Conservation (phyloP, 305 asterid species). For the Fraxinus floribunda region DNA sequence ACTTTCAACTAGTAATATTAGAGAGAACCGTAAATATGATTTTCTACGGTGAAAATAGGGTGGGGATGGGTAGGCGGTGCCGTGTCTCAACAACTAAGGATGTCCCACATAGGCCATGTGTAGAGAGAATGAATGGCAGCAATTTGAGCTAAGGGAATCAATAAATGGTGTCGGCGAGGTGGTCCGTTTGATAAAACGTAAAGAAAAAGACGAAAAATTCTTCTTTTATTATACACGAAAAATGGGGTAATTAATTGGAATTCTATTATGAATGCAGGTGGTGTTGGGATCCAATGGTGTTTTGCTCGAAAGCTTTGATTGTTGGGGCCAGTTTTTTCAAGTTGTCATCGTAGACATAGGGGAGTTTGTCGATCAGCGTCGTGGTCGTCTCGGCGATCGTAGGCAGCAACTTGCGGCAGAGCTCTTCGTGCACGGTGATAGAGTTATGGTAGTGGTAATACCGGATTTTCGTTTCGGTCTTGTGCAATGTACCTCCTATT, state of each 20-base stretch:
- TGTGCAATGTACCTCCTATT: constrained; percentile 56
- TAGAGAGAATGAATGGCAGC: neutral
- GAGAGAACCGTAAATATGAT: too few relatives aligned
- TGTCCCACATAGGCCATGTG: neutral
- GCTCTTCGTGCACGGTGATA: constrained; percentile 60
- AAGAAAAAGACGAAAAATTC: neutral
- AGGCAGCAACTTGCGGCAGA: constrained; percentile 56
- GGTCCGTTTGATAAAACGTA: neutral
- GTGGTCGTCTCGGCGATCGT: constrained; percentile 38
- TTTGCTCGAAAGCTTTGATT: constrained; percentile 52
- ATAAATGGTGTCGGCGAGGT: neutral
- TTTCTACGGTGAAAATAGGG: neutral
- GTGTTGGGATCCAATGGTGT: constrained; percentile 35
- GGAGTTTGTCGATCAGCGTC: constrained; percentile 53
- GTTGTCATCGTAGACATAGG: constrained; percentile 52
- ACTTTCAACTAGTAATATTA: too few relatives aligned
- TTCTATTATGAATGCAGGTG: constrained; percentile 8
- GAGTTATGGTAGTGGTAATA: constrained; percentile 76
- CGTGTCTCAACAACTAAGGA: neutral
- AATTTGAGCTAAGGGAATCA: neutral
- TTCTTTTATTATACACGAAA: neutral
- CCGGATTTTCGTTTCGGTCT: constrained; percentile 51
- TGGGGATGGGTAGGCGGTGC: too few relatives aligned
- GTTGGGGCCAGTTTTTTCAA: constrained; percentile 47
- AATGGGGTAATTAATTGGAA: neutral